Conservation (phyloP, 495 filamentous ascomycete genomes). For the Penicillium salamii region DNA sequence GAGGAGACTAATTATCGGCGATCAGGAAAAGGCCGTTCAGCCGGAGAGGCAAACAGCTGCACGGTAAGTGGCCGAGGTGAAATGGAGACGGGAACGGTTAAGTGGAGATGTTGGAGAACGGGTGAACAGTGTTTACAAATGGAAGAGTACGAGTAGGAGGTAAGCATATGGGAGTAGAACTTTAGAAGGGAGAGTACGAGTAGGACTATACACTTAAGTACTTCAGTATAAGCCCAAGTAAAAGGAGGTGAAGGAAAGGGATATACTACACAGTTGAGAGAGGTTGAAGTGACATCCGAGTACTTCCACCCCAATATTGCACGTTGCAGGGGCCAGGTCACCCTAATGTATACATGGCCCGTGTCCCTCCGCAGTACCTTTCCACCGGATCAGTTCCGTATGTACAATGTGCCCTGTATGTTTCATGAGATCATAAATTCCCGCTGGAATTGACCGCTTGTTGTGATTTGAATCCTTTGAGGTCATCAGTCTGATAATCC, state of each 20-base stretch:
- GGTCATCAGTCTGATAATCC: too few relatives aligned
- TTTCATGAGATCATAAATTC: neutral
- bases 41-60: slow-evolving; percentile 4
- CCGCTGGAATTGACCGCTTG: neutral
- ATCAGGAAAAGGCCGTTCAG: slow-evolving; percentile 4
- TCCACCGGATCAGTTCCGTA: neutral
- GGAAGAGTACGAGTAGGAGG: neutral
- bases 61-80: slow-evolving; percentile 2
- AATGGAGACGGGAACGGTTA: slow-evolving; percentile 5
- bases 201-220: too few relatives aligned
- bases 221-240: neutral
- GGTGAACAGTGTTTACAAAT: neutral
- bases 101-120: slow-evolving; percentile 2
- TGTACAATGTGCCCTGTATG: neutral
- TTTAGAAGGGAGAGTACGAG: neutral
- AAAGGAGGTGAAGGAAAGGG: neutral
- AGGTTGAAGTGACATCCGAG: neutral
- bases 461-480: too few relatives aligned
- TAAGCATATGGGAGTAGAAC: neutral
- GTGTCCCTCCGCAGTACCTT: neutral
- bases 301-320: neutral
- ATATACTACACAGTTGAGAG: too few relatives aligned
- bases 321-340: neutral
- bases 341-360: neutral
- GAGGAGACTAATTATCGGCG: slow-evolving; percentile 13